Base-by-base conservation (phyloP, 176 grass and related monocot species). In the Musa schizocarpa region DNA sequence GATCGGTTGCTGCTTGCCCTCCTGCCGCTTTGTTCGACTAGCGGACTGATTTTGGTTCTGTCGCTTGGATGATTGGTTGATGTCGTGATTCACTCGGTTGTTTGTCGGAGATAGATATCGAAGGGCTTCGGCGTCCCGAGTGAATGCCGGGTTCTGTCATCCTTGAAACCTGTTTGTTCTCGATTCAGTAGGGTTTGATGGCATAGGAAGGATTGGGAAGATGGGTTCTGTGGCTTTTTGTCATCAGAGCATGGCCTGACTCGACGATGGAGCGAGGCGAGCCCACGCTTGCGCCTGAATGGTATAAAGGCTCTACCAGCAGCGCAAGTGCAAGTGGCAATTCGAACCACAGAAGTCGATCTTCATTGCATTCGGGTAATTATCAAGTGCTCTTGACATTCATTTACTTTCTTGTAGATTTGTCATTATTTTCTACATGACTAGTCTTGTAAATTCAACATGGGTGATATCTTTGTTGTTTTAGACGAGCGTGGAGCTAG, bases 301-400 rank as follows among this genome's bases (percentile, higher is more conserved):
- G 67, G 67, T 69, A 69, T 8, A 69, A 69, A 69, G 48, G 67
- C 48, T 69, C 67, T 16, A 17, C 13, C 27, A 16, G 26, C 66
- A 68, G 67, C 13, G 6, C 34, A 10, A 69, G 67, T n/a, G 6
- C 34, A 10, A 69, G 67, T 69, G 34, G 67, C 67, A 69, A 43
- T 50, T 69, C 67, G 16, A 69, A 50, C 67, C 67, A 50, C 67
- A 26, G 9, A 9, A 69, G 16, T 69, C 16, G 29, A 16, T 69
- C 67, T 69, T 69, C 67, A 13, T 69, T 19, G 16, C 67, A 29
- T 69, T 69, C 48, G n/a, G 67, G 67, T 69, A 69, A 49, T 69
- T 49, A 50, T 49, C 49, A 8, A 69, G 13, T 50, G 43, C 19
- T 69, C 16, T 61, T 61, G n/a, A 49, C 34, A 2, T n/a, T 14